Evolutionary conservation across 225 moss, liverwort and hornwort genomes (phyloP).

Genomic region (Bryoerythrophyllum caledonicum): DNA sequence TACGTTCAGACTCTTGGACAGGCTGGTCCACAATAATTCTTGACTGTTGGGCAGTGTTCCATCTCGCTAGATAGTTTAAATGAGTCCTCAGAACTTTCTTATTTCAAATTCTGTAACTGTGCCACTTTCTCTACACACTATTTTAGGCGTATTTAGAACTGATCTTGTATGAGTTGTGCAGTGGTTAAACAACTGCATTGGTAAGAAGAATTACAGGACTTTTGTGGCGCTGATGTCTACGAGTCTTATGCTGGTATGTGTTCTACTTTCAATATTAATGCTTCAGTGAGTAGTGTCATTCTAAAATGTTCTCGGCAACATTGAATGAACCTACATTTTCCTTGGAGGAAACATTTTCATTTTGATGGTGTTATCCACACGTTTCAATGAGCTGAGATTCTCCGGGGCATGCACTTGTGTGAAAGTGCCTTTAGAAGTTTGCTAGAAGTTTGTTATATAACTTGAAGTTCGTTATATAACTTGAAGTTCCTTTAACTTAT

Average conservation of each 20-base stretch:
- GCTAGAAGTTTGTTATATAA: neutral
- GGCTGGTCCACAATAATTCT: constrained; percentile 1
- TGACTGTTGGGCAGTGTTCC: constrained; percentile 5
- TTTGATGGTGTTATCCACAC: constrained; percentile 6
- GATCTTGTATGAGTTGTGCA: constrained; percentile 41
- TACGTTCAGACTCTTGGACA: neutral
- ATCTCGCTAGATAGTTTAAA: neutral
- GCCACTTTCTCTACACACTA: neutral
- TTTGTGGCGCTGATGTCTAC: constrained; percentile 86
- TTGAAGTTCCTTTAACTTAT: constrained; percentile 16
- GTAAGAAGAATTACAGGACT: constrained; percentile 85
- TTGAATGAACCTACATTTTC: constrained; percentile 14
- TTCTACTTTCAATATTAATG: constrained; percentile 3
- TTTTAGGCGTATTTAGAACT: constrained; percentile 16
- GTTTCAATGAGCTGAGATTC: constrained; percentile 2
- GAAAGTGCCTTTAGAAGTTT: neutral
- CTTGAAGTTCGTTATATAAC: constrained; percentile 13
- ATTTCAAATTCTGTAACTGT: neutral
- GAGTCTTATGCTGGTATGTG: constrained; percentile 65
- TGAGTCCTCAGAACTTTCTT: constrained; percentile 4
- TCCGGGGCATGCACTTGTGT: constrained; percentile 11
- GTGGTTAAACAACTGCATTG: constrained; percentile 99
- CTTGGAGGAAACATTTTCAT: neutral
- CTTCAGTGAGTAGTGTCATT: constrained; percentile 2
- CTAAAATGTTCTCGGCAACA: constrained; percentile 5